Conservation (phyloP, 2,329 filamentous ascomycete genomes). For the Xylaria arbuscula region DNA sequence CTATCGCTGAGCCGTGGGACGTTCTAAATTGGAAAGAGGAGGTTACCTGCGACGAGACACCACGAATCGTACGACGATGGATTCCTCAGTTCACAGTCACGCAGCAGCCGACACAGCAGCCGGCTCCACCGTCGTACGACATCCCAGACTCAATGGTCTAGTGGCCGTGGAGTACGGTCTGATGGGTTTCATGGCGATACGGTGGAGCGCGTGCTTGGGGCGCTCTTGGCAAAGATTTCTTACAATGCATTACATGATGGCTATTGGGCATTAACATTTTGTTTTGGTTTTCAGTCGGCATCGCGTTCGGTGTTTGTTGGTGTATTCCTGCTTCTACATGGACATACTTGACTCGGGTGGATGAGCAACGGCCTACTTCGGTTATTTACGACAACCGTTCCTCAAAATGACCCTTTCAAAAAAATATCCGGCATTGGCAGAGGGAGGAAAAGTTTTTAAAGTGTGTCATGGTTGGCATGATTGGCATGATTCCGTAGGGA, state of each 20-base stretch:
- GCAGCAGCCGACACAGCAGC: constrained; percentile 38
- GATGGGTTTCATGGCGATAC: constrained; percentile 43
- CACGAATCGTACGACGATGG: constrained; percentile 59
- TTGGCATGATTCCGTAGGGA: constrained; percentile 31
- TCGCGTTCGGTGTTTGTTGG: constrained; percentile 50
- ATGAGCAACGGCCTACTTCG: constrained; percentile 23
- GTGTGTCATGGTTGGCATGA: constrained; percentile 31
- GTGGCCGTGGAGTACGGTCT: constrained; percentile 35
- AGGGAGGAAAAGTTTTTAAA: constrained; percentile 29
- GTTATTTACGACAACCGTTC: constrained; percentile 9
- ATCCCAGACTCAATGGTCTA: constrained; percentile 49
- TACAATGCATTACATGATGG: constrained; percentile 45
- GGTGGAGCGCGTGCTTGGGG: constrained; percentile 39
- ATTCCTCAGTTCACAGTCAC: constrained; percentile 51
- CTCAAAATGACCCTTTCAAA: constrained; percentile 24
- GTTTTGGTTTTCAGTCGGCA: constrained; percentile 48
- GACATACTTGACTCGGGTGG: constrained; percentile 43
- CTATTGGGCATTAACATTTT: constrained; percentile 43
- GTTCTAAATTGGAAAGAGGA: constrained; percentile 63
- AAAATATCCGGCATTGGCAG: constrained; percentile 27
- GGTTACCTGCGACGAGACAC: constrained; percentile 54
- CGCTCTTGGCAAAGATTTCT: constrained; percentile 36
- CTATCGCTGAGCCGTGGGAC: constrained; percentile 58
- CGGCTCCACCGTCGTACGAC: constrained; percentile 38
- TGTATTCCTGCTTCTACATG: constrained; percentile 45